phyloP scores from a whole-genome alignment of 768 basidiomycete genomes.

The Calvatia gigantea region DNA sequence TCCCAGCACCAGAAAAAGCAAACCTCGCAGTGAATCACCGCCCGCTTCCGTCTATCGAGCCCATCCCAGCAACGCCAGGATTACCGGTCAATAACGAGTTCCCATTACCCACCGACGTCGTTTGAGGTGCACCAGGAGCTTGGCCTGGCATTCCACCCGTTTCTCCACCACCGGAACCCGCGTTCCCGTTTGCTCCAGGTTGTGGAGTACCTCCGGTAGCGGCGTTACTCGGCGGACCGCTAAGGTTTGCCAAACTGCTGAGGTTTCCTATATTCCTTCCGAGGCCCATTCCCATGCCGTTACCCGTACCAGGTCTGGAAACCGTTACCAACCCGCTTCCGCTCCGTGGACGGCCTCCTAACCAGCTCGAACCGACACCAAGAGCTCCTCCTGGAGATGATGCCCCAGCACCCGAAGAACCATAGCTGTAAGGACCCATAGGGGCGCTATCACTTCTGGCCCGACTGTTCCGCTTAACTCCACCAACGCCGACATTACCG shows the following conservation, averaged over 20 bases:
- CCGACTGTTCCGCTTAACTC: conserved; percentile 41
- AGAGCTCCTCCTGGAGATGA: conserved; percentile 20
- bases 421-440: conserved; percentile 43
- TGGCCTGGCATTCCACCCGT: neutral
- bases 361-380: conserved; percentile 22
- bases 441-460: conserved; percentile 68
- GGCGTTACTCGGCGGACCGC: neutral
- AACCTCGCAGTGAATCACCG: neutral
- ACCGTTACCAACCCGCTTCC: conserved; percentile 41
- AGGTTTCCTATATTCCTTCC: conserved; percentile 11
- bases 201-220: neutral
- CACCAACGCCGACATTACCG: conserved; percentile 16
- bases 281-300: conserved; percentile 13
- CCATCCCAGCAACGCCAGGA: neutral
- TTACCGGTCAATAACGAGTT: neutral
- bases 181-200: neutral
- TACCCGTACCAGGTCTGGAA: conserved; percentile 1
- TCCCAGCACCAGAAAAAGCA: neutral
- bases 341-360: conserved; percentile 43
- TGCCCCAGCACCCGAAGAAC: conserved; percentile 8
- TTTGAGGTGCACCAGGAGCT: neutral
- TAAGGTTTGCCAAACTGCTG: neutral
- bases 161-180: neutral
- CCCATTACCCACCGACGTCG: neutral
- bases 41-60: conserved; percentile 6